Percentiles rank a stretch among this genome's conserved stretches.
These are phyloP conservation scores for Boletellus ananas DNA, from an alignment of 768 basidiomycete genomes.

Conservation along the genomic window DNA sequence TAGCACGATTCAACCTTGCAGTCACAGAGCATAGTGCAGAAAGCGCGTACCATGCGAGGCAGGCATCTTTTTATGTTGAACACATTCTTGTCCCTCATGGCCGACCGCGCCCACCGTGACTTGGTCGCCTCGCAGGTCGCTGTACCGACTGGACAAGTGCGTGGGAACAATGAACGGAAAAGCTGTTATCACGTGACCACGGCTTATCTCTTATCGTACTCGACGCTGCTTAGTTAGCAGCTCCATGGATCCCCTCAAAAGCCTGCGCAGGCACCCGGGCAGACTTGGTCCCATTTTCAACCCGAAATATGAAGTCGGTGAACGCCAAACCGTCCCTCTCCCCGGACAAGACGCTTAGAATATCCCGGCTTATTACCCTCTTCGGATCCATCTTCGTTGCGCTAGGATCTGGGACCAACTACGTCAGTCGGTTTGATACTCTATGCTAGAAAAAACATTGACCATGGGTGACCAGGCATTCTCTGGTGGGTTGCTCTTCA, in stretches of 20 bases:
- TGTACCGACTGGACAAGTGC: no score
- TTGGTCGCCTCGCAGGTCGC: neutral
- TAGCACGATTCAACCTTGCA: neutral
- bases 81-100: constrained; percentile 48
- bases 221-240: no score
- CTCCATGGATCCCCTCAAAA: no score
- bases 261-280: no score
- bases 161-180: no score
- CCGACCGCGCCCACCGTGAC: constrained; percentile 11
- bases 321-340: constrained; percentile 14
- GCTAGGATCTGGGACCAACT: constrained; percentile 67
- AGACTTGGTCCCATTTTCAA: no score
- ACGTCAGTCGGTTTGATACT: constrained; percentile 44
- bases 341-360: constrained; percentile 34
- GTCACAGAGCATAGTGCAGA: neutral
- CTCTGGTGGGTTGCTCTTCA: constrained; percentile 22
- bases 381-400: constrained; percentile 57
- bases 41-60: constrained; percentile 67
- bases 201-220: no score
- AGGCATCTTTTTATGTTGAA: constrained; percentile 51
- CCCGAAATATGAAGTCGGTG: constrained; percentile 6
- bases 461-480: constrained; percentile 19
- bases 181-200: no score
- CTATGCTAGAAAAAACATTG: neutral
- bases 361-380: constrained; percentile 46